Base-by-base conservation (phyloP, 2,329 filamentous ascomycete species). In the Drechmeria coniospora region DNA sequence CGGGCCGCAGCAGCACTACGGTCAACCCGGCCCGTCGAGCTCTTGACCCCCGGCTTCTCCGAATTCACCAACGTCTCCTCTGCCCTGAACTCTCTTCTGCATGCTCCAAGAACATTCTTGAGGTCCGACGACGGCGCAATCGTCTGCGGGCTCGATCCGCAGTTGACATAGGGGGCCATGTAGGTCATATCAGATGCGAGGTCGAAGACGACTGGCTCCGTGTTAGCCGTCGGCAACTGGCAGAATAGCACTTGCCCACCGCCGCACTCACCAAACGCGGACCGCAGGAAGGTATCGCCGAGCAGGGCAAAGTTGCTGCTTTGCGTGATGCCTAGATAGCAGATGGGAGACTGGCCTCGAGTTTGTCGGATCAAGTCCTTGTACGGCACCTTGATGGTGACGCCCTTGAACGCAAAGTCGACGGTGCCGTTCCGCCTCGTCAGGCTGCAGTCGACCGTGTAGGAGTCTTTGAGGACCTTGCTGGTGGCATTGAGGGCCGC, bases 271-370 rank as follows among this genome's bases (percentile, higher is more conserved):
- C 60, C 52, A 36, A 68, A 69, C 4, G 60, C 62, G 8, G 59
- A 64, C 16, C 65, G 56, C 34, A 68, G 35, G 43, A 69, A 63
- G 1, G 63, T 66, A 37, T 68, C 65, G 6, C 65, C 65, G 8
- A 68, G 47, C n/a, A 69, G 44, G 9, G 53, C 48, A 37, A 65
- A 68, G 16, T 54, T 50, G 6, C 53, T 44, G 36, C 54, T 64
- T 7, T 58, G 51, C 35, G 53, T 51, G 34, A 68, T 56, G 6
- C 64, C 64, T n/a, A 68, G 44, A 30, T 60, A 63, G 39, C 64
- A 68, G 8, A 42, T 42, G 9, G 47, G 41, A 19, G 45, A 43
- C 15, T 25, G 31, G 4, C 29, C 14, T 6, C 24, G 15, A 13
- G 45, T 26, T 28, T 40, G 29, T 6, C 46, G 33, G 21, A 66